Conservation (phyloP, 192 early-diverging fungal genomes). For the Rhizoclosmatium sp. region DNA sequence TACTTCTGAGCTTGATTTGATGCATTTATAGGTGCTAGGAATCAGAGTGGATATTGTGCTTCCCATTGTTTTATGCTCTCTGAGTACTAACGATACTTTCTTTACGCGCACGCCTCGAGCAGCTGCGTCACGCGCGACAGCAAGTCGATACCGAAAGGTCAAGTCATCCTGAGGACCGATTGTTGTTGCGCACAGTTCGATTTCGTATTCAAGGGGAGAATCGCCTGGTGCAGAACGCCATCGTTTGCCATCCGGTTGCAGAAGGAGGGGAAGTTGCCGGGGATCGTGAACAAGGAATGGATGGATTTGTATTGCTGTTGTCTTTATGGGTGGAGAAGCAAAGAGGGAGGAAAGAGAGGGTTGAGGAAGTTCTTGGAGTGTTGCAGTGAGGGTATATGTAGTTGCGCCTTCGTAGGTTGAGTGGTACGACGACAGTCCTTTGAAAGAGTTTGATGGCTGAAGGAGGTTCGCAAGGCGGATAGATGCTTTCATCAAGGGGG, state of each 20-base stretch:
- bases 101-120: constrained; percentile 52
- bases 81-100: constrained; percentile 45
- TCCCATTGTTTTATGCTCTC: constrained; percentile 53
- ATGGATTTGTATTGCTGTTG: neutral
- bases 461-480: constrained; percentile 41
- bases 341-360: constrained; percentile 15
- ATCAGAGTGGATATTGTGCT: constrained; percentile 39
- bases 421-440: constrained; percentile 18
- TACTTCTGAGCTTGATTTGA: constrained; percentile 44
- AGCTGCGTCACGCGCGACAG: constrained; percentile 53
- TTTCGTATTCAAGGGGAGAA: constrained; percentile 59
- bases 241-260: constrained; percentile 56
- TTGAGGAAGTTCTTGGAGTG: constrained; percentile 38
- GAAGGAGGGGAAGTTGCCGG: constrained; percentile 53
- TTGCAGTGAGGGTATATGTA: constrained; percentile 46
- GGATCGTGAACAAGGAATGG: constrained; percentile 59
- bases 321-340: neutral
- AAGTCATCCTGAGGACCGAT: constrained; percentile 57
- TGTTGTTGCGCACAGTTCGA: constrained; percentile 52
- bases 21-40: constrained; percentile 32
- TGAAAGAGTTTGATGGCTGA: constrained; percentile 27
- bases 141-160: constrained; percentile 53
- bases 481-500: constrained; percentile 23
- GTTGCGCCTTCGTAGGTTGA: constrained; percentile 34
- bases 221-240: constrained; percentile 58